These are phyloP conservation scores for Craterostigma plantagineum DNA, from an alignment of 257 asterid genomes.

Conservation along the genomic window DNA sequence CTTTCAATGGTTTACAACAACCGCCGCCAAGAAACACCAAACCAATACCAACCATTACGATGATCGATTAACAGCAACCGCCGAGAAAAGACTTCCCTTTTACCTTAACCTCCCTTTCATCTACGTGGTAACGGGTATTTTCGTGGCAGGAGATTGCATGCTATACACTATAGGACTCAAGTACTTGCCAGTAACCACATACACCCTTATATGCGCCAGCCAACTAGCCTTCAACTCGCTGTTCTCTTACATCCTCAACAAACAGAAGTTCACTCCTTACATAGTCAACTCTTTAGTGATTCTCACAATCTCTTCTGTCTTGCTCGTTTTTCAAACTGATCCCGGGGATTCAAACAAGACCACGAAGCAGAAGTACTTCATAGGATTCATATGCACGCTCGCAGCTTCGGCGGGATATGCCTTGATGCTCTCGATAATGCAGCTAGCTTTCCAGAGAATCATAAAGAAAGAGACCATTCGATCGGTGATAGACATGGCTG, in stretches of 20 bases:
- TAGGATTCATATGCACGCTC: conserved; percentile 33
- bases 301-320: conserved; percentile 34
- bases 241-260: conserved; percentile 40
- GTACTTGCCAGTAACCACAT: conserved; percentile 47
- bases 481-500: conserved; percentile 19
- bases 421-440: conserved; percentile 24
- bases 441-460: conserved; percentile 25
- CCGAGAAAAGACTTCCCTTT: not conserved
- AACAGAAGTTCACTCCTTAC: conserved; percentile 53
- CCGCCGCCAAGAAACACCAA: not conserved
- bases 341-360: conserved; percentile 14
- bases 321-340: conserved; percentile 35
- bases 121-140: conserved; percentile 23
- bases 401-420: conserved; percentile 39
- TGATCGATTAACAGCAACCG: not conserved
- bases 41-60: not conserved
- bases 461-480: conserved; percentile 25
- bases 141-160: conserved; percentile 24
- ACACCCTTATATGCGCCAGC: conserved; percentile 30
- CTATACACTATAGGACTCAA: conserved; percentile 31
- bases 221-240: conserved; percentile 59
- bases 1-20: conserved; percentile 18
- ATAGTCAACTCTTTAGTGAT: conserved; percentile 40
- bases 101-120: conserved; percentile 12
- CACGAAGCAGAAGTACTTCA: conserved; percentile 10